These are phyloP conservation scores for Wickerhamomyces chambardii DNA, from an alignment of 805 yeast species.

Conservation along the genomic window DNA sequence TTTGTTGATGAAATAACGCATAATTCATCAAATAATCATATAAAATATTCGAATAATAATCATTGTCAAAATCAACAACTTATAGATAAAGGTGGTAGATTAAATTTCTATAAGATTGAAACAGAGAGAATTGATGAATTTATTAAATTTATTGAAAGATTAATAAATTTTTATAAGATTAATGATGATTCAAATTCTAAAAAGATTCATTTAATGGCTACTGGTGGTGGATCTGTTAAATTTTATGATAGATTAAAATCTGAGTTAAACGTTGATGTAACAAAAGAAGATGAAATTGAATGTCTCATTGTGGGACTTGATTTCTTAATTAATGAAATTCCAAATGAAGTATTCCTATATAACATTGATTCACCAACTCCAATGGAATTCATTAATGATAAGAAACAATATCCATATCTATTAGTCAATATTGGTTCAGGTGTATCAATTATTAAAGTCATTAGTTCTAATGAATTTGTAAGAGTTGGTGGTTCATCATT, in stretches of 20 bases:
- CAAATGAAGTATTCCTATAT: slow-evolving; percentile 83
- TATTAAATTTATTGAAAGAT: slow-evolving; percentile 42
- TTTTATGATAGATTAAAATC: slow-evolving; percentile 55
- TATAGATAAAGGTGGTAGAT: slow-evolving; percentile 37
- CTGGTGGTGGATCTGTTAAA: slow-evolving; percentile 96
- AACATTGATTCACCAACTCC: slow-evolving; percentile 33
- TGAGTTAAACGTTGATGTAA: slow-evolving; percentile 32
- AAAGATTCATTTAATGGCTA: slow-evolving; percentile 66
- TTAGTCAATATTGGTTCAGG: slow-evolving; percentile 96
- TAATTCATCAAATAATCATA: too few species aligned
- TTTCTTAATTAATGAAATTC: slow-evolving; percentile 83
- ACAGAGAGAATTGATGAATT: slow-evolving; percentile 54
- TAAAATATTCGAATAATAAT: slow-evolving; percentile 3
- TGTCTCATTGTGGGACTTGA: slow-evolving; percentile 86
- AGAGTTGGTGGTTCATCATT: slow-evolving; percentile 94
- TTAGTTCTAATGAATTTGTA: slow-evolving; percentile 69
- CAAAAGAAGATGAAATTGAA: slow-evolving; percentile 88
- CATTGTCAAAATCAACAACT: background rate
- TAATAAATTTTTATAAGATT: slow-evolving; percentile 26
- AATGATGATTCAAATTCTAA: slow-evolving; percentile 21
- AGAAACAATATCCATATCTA: slow-evolving; percentile 64
- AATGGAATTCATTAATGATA: slow-evolving; percentile 17
- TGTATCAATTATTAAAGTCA: slow-evolving; percentile 91
- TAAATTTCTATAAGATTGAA: slow-evolving; percentile 60
- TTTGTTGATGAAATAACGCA: too few species aligned